Evolutionary conservation across 2,329 filamentous ascomycete species (phyloP).

Genomic region (Aspergillus nomiae): DNA sequence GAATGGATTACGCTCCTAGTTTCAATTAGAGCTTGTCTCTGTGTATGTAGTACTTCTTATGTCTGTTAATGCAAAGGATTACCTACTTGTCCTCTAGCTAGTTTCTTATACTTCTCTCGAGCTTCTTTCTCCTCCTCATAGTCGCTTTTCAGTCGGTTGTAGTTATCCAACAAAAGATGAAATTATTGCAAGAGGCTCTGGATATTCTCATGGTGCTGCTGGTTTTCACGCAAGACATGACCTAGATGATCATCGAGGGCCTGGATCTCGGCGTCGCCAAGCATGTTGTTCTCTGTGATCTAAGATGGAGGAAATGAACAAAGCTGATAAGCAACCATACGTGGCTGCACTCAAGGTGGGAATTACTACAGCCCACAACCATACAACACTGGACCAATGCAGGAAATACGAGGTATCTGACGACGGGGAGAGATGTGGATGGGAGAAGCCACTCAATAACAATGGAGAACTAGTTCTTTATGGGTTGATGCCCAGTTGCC

Average conservation of each 20-base stretch:
- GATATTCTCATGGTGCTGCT: conserved; percentile 33
- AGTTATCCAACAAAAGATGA: conserved; percentile 53
- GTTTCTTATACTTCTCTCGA: conserved; percentile 58
- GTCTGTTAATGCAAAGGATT: neutral
- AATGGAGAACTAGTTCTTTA: neutral
- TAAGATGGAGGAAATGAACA: neutral
- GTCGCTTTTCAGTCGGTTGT: conserved; percentile 58
- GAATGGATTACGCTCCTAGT: conserved; percentile 57
- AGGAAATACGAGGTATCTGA: neutral
- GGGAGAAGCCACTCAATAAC: neutral
- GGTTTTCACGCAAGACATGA: conserved; percentile 22
- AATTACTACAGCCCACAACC: neutral
- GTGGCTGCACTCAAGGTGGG: neutral
- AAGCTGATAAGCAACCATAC: neutral
- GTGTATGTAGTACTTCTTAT: neutral
- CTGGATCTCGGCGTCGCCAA: conserved; percentile 22
- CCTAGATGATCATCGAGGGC: conserved; percentile 16
- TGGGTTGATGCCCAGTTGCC: neutral
- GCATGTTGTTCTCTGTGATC: conserved; percentile 13
- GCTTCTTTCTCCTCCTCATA: conserved; percentile 59
- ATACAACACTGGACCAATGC: neutral
- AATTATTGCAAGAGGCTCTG: conserved; percentile 43
- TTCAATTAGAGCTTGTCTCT: conserved; percentile 10
- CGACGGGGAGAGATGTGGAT: neutral
- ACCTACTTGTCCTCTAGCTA: conserved; percentile 48